Conservation (phyloP, 139 green algal species). For the Chlorella sorokiniana region DNA sequence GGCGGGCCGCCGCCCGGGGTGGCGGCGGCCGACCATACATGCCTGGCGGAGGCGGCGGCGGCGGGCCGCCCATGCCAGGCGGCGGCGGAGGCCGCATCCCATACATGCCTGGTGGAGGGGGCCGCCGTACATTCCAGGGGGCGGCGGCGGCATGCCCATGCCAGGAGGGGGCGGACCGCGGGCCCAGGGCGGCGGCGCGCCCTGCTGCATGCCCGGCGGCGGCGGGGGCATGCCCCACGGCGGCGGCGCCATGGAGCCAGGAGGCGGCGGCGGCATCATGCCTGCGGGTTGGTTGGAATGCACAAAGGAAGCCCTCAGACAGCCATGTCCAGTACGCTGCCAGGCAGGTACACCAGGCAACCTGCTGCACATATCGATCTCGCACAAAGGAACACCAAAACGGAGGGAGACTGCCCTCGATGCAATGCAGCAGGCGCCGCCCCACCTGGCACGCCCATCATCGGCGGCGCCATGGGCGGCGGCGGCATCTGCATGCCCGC, state of each 20-base stretch:
- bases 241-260: not conserved
- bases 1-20: not conserved
- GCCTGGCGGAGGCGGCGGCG: not conserved
- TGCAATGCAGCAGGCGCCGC: not conserved
- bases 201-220: slow-evolving; percentile 3
- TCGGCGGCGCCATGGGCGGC: slow-evolving; percentile 6
- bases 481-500: slow-evolving; percentile 37
- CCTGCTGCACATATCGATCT: not conserved
- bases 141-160: slow-evolving; percentile 1
- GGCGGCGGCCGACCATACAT: not conserved
- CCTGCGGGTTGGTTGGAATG: not conserved
- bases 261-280: not conserved
- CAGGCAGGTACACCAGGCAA: no score
- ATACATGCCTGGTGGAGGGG: not conserved
- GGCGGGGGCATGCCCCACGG: slow-evolving; percentile 31
- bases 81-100: not conserved
- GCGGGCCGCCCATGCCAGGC: not conserved
- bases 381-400: not conserved
- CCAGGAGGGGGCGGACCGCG: not conserved
- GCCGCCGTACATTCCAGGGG: not conserved
- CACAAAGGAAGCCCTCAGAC: not conserved
- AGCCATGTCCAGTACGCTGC: no score
- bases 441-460: slow-evolving; percentile 6
- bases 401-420: not conserved
- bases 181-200: slow-evolving; percentile 28